Base-by-base conservation (phyloP, 805 yeast species). In the Candida awuae region DNA sequence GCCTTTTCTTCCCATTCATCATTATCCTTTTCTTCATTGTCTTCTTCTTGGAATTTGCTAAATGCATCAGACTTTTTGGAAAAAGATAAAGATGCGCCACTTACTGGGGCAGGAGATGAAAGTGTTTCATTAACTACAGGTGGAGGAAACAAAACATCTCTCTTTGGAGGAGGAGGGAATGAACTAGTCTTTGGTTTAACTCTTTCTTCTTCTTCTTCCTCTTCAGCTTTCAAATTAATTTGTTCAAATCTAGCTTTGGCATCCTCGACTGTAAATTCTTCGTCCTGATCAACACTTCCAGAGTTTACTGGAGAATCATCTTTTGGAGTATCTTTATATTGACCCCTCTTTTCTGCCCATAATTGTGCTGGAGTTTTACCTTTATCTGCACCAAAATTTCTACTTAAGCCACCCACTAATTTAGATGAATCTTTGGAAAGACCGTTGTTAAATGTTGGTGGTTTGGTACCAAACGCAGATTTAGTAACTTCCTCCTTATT, bases 361-460 rank as follows among this genome's bases (percentile, higher is more conserved):
- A 84, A 53, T 63, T 87, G 96, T 21, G 96, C 96, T 18, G 97
- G 96, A 7, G 95, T 83, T 61, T 85, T 84, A 44, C 95, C 96
- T 44, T 70, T 73, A 45, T 73, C 73, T 38, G 80, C 64, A 45
- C 74, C 92, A 56, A 73, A 80, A 56, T 75, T 69, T 53, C 72
- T 66, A 21, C 75, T 68, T 35, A 77, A 63, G 29, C 85, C 90
- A 38, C 78, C 76, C 33, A 71, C 70, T 4, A 70, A 61, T 43
- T 71, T 68, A 20, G 68, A 68, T 17, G 63, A 61, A 37, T 63
- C 70, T 32, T 56, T 54, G 30, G 54, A 51, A 21, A 63, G 62
- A n/a, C 43, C 29, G 7, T 49, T 44, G 22, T 48, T 58, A 38
- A 51, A 58, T 10, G 50, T 35, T 10, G 61, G 66, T 21, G 59